Percentiles rank a stretch among this genome's conserved stretches.
phyloP scores from a whole-genome alignment of 2,329 filamentous ascomycete genomes.

The Hymenoscyphus fraxineus region DNA sequence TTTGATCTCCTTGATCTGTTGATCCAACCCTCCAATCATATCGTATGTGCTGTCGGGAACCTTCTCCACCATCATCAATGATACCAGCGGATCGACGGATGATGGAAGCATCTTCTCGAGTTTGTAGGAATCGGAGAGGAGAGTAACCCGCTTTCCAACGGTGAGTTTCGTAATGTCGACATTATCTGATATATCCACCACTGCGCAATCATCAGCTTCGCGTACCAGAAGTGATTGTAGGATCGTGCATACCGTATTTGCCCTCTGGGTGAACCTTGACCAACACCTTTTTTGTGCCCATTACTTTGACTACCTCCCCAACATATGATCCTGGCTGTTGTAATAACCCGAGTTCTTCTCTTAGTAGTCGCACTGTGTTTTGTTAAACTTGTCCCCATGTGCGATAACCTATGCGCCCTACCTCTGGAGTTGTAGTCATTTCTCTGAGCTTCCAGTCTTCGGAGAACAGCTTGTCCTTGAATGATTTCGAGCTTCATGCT shows the following conservation, averaged over 20 bases:
- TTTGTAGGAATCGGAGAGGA: slow-evolving; percentile 97
- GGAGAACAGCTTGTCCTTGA: slow-evolving; percentile 92
- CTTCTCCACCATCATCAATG: slow-evolving; percentile 99
- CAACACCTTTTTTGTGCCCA: slow-evolving; percentile 98
- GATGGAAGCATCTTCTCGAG: slow-evolving; percentile 98
- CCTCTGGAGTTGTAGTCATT: slow-evolving; percentile 97
- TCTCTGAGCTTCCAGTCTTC: slow-evolving; percentile 91
- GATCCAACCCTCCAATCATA: slow-evolving; percentile 98
- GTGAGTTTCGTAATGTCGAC: slow-evolving; percentile 96
- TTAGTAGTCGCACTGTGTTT: slow-evolving; percentile 70
- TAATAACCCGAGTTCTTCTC: slow-evolving; percentile 91
- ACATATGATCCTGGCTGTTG: slow-evolving; percentile 98
- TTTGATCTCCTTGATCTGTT: slow-evolving; percentile 99
- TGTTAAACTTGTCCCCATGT: slow-evolving; percentile 20
- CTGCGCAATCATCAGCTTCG: slow-evolving; percentile 44
- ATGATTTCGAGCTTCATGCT: slow-evolving; percentile 99
- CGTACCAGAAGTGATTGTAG: not conserved
- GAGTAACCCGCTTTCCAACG: slow-evolving; percentile 92
- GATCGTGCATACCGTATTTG: slow-evolving; percentile 79
- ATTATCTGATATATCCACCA: slow-evolving; percentile 90
- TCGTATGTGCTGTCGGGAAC: slow-evolving; percentile 99
- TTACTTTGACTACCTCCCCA: slow-evolving; percentile 99
- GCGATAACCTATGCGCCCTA: slow-evolving; percentile 19
- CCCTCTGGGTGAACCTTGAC: slow-evolving; percentile 99
- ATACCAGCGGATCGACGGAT: slow-evolving; percentile 95